phyloP scores from a whole-genome alignment of 2,329 filamentous ascomycete species.

The Lasiodiplodia theobromae region DNA sequence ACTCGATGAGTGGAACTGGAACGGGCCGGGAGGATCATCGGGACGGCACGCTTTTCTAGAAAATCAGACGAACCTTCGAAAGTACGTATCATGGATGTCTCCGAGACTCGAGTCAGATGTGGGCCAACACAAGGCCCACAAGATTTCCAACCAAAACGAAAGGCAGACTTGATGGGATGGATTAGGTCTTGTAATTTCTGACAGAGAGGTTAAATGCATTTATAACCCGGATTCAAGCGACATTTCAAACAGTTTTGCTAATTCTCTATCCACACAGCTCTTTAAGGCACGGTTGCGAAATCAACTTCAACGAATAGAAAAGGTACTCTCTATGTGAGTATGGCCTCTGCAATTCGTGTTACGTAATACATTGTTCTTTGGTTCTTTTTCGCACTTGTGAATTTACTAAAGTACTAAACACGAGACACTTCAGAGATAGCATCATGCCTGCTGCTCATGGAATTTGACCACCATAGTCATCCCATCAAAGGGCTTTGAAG shows the following conservation, averaged over 20 bases:
- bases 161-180: background rate
- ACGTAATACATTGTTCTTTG: background rate
- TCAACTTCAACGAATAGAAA: background rate
- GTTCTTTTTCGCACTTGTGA: background rate
- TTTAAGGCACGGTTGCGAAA: background rate
- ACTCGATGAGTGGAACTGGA: background rate
- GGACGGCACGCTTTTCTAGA: constrained; percentile 5
- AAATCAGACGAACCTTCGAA: background rate
- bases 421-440: background rate
- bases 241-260: background rate
- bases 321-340: background rate
- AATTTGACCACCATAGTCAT: constrained; percentile 37
- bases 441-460: background rate
- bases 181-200: background rate
- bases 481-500: constrained; percentile 43
- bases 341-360: background rate
- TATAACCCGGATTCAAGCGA: too few relatives aligned
- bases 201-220: too few relatives aligned
- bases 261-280: background rate
- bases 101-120: background rate
- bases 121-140: background rate
- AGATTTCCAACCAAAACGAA: background rate
- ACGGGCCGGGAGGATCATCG: constrained; percentile 8
- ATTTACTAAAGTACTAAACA: background rate
- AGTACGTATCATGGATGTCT: background rate